These are phyloP conservation scores for Leptoxyphium fumago DNA, from an alignment of 2,329 filamentous ascomycete species.

Conservation along the genomic window DNA sequence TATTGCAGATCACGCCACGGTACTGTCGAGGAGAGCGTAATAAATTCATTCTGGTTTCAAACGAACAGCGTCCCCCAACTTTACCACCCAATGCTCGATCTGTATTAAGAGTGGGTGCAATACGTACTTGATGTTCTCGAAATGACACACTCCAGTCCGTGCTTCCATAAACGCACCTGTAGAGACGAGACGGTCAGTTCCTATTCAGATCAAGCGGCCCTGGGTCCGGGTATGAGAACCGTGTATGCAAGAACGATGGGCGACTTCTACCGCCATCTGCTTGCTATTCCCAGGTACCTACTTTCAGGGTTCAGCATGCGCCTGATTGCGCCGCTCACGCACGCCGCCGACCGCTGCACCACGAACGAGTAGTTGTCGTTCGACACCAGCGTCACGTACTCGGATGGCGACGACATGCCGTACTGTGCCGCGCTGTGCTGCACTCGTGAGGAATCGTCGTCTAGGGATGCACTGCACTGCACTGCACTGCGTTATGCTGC, in stretches of 20 bases:
- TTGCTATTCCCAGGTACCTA: conserved; percentile 22
- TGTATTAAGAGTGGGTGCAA: background rate
- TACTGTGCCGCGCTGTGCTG: too few species aligned
- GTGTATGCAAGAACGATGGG: too few species aligned
- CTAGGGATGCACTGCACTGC: too few species aligned
- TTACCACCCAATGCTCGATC: background rate
- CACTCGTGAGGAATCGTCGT: too few species aligned
- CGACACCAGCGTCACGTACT: conserved; percentile 66
- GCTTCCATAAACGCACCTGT: conserved; percentile 52
- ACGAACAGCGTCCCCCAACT: too few species aligned
- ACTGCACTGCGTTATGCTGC: too few species aligned
- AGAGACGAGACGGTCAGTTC: background rate
- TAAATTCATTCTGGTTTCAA: too few species aligned
- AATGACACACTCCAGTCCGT: conserved; percentile 46
- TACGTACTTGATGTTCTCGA: conserved; percentile 60
- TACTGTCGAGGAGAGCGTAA: too few species aligned
- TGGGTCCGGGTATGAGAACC: too few species aligned
- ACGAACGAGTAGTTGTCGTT: conserved; percentile 65
- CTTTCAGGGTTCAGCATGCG: conserved; percentile 59
- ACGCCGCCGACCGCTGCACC: conserved; percentile 54
- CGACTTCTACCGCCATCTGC: too few species aligned
- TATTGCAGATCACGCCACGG: too few species aligned
- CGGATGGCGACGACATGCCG: conserved; percentile 24
- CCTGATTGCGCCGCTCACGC: conserved; percentile 57
- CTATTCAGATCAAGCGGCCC: background rate